Conservation (phyloP, 768 basidiomycete genomes). For the Trametes sanguinea region DNA sequence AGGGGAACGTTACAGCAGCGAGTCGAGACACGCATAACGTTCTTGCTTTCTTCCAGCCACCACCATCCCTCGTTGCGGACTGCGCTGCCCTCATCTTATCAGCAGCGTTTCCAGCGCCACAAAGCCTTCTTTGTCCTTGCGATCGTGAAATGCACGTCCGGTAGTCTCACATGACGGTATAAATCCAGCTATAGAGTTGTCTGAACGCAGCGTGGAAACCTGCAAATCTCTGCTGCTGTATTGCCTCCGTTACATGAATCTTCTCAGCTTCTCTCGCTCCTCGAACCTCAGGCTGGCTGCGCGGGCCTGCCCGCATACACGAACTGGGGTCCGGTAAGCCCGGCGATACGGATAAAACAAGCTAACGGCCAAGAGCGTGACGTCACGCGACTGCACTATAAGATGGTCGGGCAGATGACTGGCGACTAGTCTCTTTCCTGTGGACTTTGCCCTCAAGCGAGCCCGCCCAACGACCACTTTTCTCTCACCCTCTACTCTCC, state of each 20-base stretch:
- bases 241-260: slow-evolving; percentile 3
- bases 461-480: slow-evolving; percentile 9
- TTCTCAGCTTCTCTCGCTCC: slow-evolving; percentile 5
- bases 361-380: slow-evolving; percentile 20
- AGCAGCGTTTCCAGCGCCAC: no score
- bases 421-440: neutral
- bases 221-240: neutral
- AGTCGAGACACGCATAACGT: neutral
- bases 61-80: neutral
- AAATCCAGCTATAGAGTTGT: neutral
- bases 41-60: slow-evolving; percentile 6
- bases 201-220: neutral
- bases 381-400: slow-evolving; percentile 21
- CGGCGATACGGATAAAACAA: slow-evolving; percentile 10
- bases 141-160: no score
- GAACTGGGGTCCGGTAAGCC: neutral
- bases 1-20: neutral
- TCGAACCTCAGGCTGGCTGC: neutral
- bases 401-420: slow-evolving; percentile 22
- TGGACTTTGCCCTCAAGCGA: slow-evolving; percentile 12
- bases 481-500: slow-evolving; percentile 18
- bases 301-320: neutral
- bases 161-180: neutral
- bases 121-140: neutral
- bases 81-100: neutral